Base-by-base conservation (phyloP, 176 grass and related monocot genomes). In the Rhynchospora breviuscula region DNA sequence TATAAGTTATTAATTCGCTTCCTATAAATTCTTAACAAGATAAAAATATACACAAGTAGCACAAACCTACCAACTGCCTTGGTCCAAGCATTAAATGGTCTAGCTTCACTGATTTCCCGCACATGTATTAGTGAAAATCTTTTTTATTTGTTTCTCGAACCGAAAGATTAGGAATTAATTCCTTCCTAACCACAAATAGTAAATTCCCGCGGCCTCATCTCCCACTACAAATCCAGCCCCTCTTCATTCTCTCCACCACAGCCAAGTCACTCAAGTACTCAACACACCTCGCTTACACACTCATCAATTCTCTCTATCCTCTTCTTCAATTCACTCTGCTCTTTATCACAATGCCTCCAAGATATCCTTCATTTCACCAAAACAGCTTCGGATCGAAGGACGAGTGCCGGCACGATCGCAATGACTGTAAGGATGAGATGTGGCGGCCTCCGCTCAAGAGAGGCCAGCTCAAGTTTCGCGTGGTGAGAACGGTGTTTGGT, bases 361-460 rank as follows among this genome's bases (percentile, higher is more conserved):
- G 3, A 2, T 40, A 65, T 7, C 21, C 0, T n/a, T 67, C 79
- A 51, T 82, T 82, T 8, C 79, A 82, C 25, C 79, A 82, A 40
- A 82, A 66, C 10, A 82, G 79, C 46, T 82, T 82, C 6, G 60
- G 60, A 18, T 82, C 43, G 3, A 82, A 25, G 26, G 59, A 67
- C 7, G 60, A 81, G 43, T 82, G 0, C 43, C 12, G 13, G 10
- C 59, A 81, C 59, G 18, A 51, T 33, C n/a, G 14, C 60, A 47
- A 44, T n/a, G 60, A 82, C 60, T 82, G 79, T 51, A 82, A 82
- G 19, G 79, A 82, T 17, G 59, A 63, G 79, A 52, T 4, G 6
- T 8, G 59, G 33, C 59, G 40, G 3, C 79, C 60, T 19, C 40
- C 79, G 0, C 46, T 82, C 59, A 81, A 25, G 17, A 23, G 79